phyloP scores from a whole-genome alignment of 2,329 filamentous ascomycete genomes.

The Fusarium papillatum region DNA sequence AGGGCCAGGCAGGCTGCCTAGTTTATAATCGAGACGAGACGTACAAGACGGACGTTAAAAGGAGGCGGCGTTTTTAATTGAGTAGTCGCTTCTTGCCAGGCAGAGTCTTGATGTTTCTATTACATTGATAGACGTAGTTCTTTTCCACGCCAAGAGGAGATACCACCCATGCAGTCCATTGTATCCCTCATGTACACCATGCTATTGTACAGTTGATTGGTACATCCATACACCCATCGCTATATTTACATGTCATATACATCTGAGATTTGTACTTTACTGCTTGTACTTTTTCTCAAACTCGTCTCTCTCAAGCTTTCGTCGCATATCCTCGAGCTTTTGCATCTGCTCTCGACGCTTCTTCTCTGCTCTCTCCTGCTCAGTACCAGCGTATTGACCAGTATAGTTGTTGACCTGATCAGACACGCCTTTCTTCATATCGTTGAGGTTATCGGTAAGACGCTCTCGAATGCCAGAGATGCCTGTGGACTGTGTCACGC shows the following conservation, averaged over 20 bases:
- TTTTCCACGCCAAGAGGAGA: constrained; percentile 18
- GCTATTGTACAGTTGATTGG: too few relatives aligned
- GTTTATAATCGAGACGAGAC: constrained; percentile 41
- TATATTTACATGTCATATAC: constrained; percentile 35
- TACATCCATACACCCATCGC: constrained; percentile 4
- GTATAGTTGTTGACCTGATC: constrained; percentile 51
- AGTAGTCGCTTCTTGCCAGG: not conserved
- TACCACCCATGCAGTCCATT: not conserved
- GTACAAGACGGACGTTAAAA: constrained; percentile 34
- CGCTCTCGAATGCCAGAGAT: constrained; percentile 47
- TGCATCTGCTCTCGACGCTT: constrained; percentile 50
- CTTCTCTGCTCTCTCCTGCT: constrained; percentile 51
- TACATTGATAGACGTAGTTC: constrained; percentile 31
- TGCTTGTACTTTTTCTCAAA: constrained; percentile 58
- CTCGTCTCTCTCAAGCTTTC: constrained; percentile 52
- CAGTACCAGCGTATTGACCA: constrained; percentile 48
- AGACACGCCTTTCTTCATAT: constrained; percentile 54
- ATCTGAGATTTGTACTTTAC: constrained; percentile 17
- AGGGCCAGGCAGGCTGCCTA: constrained; percentile 36
- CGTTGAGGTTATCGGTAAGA: constrained; percentile 49
- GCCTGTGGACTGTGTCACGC: constrained; percentile 35
- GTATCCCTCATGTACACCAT: too few relatives aligned
- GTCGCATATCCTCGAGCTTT: constrained; percentile 52
- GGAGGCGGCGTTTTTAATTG: constrained; percentile 21
- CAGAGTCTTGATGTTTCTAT: constrained; percentile 18